phyloP scores from a whole-genome alignment of 306 rosid species.

The Acacia acuminata region DNA sequence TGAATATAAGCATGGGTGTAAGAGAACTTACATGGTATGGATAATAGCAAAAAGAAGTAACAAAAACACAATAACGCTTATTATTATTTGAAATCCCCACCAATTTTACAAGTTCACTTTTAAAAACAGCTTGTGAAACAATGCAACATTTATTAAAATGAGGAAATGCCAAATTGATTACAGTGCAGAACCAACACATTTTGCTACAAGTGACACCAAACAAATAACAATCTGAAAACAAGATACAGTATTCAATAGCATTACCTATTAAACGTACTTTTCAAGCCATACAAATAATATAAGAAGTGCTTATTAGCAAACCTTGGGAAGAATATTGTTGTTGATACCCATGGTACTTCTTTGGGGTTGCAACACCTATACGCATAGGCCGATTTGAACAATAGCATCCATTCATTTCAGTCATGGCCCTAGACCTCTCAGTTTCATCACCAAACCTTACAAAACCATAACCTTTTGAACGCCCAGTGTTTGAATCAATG shows the following conservation, averaged over 20 bases:
- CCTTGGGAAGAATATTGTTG: conserved; percentile 92
- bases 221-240: conserved; percentile 7
- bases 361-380: conserved; percentile 88
- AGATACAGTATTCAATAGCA: not conserved
- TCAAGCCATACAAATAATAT: not conserved
- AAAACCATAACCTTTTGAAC: conserved; percentile 93
- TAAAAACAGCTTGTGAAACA: not conserved
- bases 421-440: conserved; percentile 81
- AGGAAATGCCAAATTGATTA: not conserved
- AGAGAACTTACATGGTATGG: not conserved
- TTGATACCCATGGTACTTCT: conserved; percentile 78
- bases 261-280: not conserved
- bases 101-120: not conserved
- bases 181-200: not conserved
- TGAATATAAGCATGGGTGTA: not conserved
- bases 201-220: not conserved
- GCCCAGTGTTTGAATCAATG: conserved; percentile 85
- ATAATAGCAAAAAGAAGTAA: not conserved
- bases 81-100: not conserved
- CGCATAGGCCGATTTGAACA: conserved; percentile 93
- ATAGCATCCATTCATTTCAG: conserved; percentile 84
- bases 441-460: conserved; percentile 90
- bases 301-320: conserved; percentile 35
- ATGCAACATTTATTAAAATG: not conserved
- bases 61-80: not conserved